These are phyloP conservation scores for Ganoderma multipileum DNA, from an alignment of 1,284 basidiomycete species.

Conservation along the genomic window DNA sequence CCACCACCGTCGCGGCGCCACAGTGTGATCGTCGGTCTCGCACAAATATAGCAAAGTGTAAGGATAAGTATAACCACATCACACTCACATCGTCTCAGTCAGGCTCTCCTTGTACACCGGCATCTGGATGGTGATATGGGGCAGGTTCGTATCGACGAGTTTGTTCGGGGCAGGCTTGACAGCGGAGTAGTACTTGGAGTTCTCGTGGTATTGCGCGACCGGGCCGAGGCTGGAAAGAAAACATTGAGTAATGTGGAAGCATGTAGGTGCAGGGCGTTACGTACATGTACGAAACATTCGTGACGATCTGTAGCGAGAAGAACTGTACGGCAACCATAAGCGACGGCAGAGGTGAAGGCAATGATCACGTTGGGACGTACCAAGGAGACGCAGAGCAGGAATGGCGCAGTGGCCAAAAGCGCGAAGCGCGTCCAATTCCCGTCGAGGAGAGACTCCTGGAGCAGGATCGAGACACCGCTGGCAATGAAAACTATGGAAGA, in stretches of 20 bases:
- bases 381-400: conserved; percentile 76
- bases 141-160: conserved; percentile 65
- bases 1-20: neutral
- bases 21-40: neutral
- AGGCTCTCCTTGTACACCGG: conserved; percentile 85
- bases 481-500: conserved; percentile 61
- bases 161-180: conserved; percentile 63
- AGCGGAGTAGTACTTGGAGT: conserved; percentile 77
- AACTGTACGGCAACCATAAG: conserved; percentile 49
- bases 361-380: conserved; percentile 49
- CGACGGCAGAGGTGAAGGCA: neutral
- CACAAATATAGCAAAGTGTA: neutral
- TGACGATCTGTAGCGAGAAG: conserved; percentile 67
- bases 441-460: conserved; percentile 78
- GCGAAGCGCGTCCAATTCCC: conserved; percentile 66
- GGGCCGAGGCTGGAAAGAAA: conserved; percentile 59
- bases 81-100: conserved; percentile 68
- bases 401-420: conserved; percentile 67
- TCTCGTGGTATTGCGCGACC: conserved; percentile 78
- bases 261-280: conserved; percentile 33
- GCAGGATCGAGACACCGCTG: conserved; percentile 60
- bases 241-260: neutral
- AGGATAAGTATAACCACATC: neutral
- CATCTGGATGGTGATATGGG: conserved; percentile 80
- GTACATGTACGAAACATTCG: conserved; percentile 63